These are phyloP conservation scores for Ceratobasidium sp. DNA, from an alignment of 1,284 basidiomycete genomes.

Conservation along the genomic window DNA sequence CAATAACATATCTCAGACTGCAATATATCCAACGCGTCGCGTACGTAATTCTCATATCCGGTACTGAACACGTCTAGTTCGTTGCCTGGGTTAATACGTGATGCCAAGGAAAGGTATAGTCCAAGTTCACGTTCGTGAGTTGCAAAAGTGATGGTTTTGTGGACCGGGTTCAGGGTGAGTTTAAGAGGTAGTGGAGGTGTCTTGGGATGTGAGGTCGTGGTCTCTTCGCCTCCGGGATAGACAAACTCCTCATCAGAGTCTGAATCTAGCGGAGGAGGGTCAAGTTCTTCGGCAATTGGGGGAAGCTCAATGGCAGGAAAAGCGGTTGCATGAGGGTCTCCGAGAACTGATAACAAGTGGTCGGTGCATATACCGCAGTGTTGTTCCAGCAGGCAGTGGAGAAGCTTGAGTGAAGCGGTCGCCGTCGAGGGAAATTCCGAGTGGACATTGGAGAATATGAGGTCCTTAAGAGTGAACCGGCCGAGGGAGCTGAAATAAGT, in stretches of 20 bases:
- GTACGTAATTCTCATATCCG: constrained; percentile 84
- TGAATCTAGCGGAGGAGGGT: constrained; percentile 51
- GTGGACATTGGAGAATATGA: constrained; percentile 77
- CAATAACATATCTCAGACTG: constrained; percentile 67
- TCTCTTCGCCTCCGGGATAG: constrained; percentile 61
- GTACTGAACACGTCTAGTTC: constrained; percentile 79
- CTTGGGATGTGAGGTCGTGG: constrained; percentile 38
- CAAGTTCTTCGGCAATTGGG: constrained; percentile 40
- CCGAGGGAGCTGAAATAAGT: constrained; percentile 84
- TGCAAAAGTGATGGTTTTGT: constrained; percentile 72
- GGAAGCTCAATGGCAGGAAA: constrained; percentile 68
- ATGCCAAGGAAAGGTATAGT: constrained; percentile 79
- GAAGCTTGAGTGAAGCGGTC: constrained; percentile 78
- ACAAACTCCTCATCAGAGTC: constrained; percentile 70
- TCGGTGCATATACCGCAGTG: constrained; percentile 70
- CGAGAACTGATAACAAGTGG: constrained; percentile 70
- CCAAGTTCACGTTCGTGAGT: constrained; percentile 84
- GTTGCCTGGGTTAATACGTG: constrained; percentile 77
- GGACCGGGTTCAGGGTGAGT: constrained; percentile 44
- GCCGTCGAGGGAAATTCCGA: constrained; percentile 68
- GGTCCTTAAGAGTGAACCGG: constrained; percentile 88
- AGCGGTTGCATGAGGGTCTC: constrained; percentile 72
- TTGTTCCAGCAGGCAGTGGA: constrained; percentile 73
- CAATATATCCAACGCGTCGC: constrained; percentile 75
- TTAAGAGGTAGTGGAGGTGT: constrained; percentile 17